Conservation (phyloP, 2,329 filamentous ascomycete species). For the Fusarium heterosporum region DNA sequence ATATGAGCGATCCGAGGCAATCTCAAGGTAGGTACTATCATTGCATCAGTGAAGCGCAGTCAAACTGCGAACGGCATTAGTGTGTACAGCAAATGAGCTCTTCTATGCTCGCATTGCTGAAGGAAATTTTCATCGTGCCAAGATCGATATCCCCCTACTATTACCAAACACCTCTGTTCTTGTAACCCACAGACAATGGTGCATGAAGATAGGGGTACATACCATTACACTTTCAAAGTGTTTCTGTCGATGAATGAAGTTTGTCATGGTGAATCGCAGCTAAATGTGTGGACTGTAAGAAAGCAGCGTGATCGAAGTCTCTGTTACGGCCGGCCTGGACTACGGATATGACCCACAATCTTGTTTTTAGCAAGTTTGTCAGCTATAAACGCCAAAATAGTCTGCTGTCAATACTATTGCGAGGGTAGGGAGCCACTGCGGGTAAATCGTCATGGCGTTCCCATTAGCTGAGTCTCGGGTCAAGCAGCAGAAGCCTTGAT, state of each 20-base stretch:
- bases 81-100: slow-evolving; percentile 70
- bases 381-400: not conserved
- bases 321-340: not conserved
- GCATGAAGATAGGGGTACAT: slow-evolving; percentile 66
- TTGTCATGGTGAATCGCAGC: not conserved
- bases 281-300: not conserved
- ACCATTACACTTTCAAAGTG: not conserved
- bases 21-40: slow-evolving; percentile 23
- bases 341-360: not conserved
- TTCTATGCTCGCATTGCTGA: slow-evolving; percentile 66
- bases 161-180: slow-evolving; percentile 68
- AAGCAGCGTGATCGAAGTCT: slow-evolving; percentile 1
- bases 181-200: slow-evolving; percentile 57
- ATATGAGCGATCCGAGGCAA: slow-evolving; percentile 26
- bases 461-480: slow-evolving; percentile 18
- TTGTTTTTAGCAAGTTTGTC: not conserved
- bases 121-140: slow-evolving; percentile 67
- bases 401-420: not conserved
- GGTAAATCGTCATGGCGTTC: slow-evolving; percentile 2
- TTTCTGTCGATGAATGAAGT: not conserved
- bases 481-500: slow-evolving; percentile 22
- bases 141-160: slow-evolving; percentile 62
- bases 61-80: slow-evolving; percentile 60
- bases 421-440: not conserved
- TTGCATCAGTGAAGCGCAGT: slow-evolving; percentile 39